A percentile compares a stretch with the other conserved stretches of the same genome.
These are phyloP conservation scores for Dipteronia dyeriana DNA, from an alignment of 345 rosid genomes.

Conservation along the genomic window DNA sequence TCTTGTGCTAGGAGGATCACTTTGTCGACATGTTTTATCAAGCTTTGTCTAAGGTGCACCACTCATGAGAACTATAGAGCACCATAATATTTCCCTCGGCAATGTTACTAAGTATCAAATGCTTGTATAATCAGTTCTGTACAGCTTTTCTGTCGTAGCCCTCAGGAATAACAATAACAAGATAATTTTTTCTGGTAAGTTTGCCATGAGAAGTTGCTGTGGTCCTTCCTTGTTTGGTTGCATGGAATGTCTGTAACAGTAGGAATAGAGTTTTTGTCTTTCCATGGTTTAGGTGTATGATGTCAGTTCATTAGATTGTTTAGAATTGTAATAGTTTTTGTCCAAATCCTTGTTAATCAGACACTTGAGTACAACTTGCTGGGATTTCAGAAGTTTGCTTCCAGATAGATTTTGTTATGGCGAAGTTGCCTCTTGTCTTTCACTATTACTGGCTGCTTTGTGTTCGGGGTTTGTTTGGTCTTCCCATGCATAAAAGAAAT, in stretches of 20 bases:
- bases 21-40: constrained; percentile 64
- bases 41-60: constrained; percentile 51
- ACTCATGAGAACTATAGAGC: constrained; percentile 35
- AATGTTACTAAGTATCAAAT: constrained; percentile 16
- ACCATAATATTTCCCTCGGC: not conserved
- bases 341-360: not conserved
- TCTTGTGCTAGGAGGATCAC: constrained; percentile 55
- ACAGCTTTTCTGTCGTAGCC: constrained; percentile 25
- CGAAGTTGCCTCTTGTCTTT: not conserved
- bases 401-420: not conserved
- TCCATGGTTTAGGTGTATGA: not conserved
- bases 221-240: not conserved
- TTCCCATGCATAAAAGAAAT: too few species aligned
- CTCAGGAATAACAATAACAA: constrained; percentile 16
- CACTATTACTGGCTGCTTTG: not conserved
- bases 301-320: constrained; percentile 8
- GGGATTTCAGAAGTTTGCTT: not conserved
- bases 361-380: not conserved
- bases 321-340: constrained; percentile 14
- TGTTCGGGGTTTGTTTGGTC: too few species aligned
- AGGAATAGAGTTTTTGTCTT: constrained; percentile 15
- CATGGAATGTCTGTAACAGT: constrained; percentile 16
- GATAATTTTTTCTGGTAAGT: not conserved
- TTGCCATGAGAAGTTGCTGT: constrained; percentile 15
- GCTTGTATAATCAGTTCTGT: constrained; percentile 31